Base-by-base conservation (phyloP, 768 basidiomycete species). In the Kwoniella dendrophila region DNA sequence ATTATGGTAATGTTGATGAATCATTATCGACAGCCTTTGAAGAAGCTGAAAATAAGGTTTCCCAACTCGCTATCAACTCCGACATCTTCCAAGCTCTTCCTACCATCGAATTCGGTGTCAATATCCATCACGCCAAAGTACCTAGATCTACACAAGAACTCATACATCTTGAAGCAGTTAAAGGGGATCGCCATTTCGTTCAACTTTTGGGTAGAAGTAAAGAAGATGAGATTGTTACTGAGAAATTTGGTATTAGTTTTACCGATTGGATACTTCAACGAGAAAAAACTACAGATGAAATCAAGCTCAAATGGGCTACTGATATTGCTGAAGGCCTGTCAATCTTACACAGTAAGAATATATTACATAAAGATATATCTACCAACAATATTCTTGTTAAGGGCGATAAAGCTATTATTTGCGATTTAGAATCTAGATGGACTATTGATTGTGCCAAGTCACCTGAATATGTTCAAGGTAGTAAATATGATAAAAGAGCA, bases 361-460 rank as follows among this genome's bases (percentile, higher is more conserved):
- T 51, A 16, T 34, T 51, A 33, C 49, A 51, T 22, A 51, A 51
- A 20, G 49, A 51, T 34, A 16, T 51, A 12, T 18, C 49, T n/a
- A 6, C 49, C 29, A 51, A 51, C 30, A 51, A 51, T 34, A 12
- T 51, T 2, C 32, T 51, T 30, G 3, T 32, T 1, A n/a, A 51
- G 6, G 30, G 26, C 34, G 30, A 51, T 51, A 12, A 5, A 3
- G 32, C 30, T 32, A 34, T 51, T 22, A 12, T 51, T 0, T 51
- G 49, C 30, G 49, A 51, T 51, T 20, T 51, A 20, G 49, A 51
- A 34, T 51, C 49, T 26, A 30, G 47, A 29, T 34, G 49, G 49
- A 51, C 49, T 0, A 24, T 24, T n/a, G 43, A n/a, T n/a, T n/a
- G n/a, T 33, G n/a, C 49, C 11, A 51, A 30, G 14, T 2, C 49